Conservation (phyloP, 192 early-diverging fungal genomes). For the Coemansia sp. region DNA sequence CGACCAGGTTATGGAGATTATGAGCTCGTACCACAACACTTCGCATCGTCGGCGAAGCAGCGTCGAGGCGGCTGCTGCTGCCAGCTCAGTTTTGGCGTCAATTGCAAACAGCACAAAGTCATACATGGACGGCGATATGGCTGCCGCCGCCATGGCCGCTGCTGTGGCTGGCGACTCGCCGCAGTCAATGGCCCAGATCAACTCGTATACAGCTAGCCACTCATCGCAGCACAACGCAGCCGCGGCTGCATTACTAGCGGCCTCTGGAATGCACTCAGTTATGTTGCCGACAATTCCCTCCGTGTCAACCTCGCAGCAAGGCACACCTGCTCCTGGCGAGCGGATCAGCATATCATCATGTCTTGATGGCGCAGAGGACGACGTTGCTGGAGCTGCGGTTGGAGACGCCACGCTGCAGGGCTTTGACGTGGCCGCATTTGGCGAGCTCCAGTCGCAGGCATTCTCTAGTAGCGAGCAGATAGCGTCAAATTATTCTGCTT, state of each 20-base stretch:
- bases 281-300: conserved; percentile 48
- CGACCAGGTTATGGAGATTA: conserved; percentile 47
- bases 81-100: conserved; percentile 50
- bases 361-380: background rate
- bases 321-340: conserved; percentile 34
- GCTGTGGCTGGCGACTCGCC: conserved; percentile 16
- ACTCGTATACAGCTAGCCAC: conserved; percentile 16
- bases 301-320: conserved; percentile 29
- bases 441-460: conserved; percentile 10
- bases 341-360: background rate
- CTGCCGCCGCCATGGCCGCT: conserved; percentile 5
- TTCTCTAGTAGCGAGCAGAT: conserved; percentile 7
- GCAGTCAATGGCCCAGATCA: conserved; percentile 1
- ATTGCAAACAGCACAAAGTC: conserved; percentile 44
- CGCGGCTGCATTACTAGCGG: conserved; percentile 41
- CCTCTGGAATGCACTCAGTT: conserved; percentile 34
- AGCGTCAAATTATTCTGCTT: background rate
- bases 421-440: conserved; percentile 15
- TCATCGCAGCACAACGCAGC: conserved; percentile 34
- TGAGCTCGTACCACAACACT: conserved; percentile 38
- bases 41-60: conserved; percentile 44
- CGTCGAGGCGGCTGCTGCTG: conserved; percentile 47
- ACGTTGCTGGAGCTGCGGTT: background rate
- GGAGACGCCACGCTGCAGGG: conserved; percentile 7
- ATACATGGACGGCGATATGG: conserved; percentile 12